Conservation (phyloP, 192 early-diverging fungal species). For the Linnemannia elongata region DNA sequence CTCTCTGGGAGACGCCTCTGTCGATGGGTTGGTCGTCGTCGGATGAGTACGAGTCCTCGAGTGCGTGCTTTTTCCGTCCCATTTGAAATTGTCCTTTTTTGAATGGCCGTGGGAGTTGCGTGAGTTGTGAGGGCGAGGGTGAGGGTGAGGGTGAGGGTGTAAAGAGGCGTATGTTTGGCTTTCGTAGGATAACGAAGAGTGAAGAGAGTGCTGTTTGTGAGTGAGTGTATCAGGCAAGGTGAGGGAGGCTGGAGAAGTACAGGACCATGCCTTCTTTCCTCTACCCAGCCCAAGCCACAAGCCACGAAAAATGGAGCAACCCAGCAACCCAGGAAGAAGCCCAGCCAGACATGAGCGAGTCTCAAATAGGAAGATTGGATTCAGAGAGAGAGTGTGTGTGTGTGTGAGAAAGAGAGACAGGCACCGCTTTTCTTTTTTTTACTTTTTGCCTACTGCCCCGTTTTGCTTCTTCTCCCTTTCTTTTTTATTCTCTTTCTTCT, state of each 20-base stretch:
- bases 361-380: background rate
- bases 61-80: constrained; percentile 34
- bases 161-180: background rate
- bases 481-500: background rate
- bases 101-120: no score
- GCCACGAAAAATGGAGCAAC: no score
- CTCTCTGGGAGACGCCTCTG: constrained; percentile 44
- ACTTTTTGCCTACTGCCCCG: background rate
- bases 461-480: background rate
- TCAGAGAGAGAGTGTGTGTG: background rate
- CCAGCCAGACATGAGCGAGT: background rate
- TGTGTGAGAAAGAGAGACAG: background rate
- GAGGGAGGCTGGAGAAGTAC: no score
- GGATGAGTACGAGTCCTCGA: constrained; percentile 39
- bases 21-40: constrained; percentile 45
- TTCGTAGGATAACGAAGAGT: no score
- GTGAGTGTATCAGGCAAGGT: no score
- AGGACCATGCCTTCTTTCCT: no score
- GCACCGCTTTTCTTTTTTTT: background rate
- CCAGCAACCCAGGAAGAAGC: no score
- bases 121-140: background rate
- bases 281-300: no score
- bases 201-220: no score
- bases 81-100: background rate
- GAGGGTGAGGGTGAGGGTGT: background rate